Base-by-base conservation (phyloP, 768 basidiomycete species). In the Rossbeevera mucosa region DNA sequence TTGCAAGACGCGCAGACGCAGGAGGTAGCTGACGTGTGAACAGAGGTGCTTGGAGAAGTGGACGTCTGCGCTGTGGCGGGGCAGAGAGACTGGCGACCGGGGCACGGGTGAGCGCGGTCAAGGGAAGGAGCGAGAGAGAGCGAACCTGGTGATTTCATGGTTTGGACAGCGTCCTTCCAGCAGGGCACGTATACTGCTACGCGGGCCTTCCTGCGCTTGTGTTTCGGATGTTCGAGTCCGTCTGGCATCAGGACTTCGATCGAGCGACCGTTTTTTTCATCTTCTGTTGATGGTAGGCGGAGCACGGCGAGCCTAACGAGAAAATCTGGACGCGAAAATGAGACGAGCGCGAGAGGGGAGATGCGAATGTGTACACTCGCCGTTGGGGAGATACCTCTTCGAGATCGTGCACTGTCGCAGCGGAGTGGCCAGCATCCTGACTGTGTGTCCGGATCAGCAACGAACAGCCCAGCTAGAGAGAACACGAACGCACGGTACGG, bases 1-100 rank as follows among this genome's bases (percentile, higher is more conserved):
- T 64, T 91, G 88, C 2, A 92, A 70, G 12, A 90, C 77, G 16
- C 90, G 81, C 13, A 86, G 66, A 42, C 88, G 87, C 9, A 92
- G 72, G 21, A 84, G 73, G 60, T 90, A 83, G 2, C 72, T 72
- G 30, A 88, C 76, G 41, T 91, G 83, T 22, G 76, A 70, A 8
- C 69, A 64, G 16, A 88, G 67, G 29, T 76, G 70, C 13, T 77
- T 64, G 53, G 78, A 77, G 3, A 76, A 49, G 1, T 56, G 24
- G 9, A 73, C 26, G 24, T 71, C 67, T 33, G 60, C 59, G 1
- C 68, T 58, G 14, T 70, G 29, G 31, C 71, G 68, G 2, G 59
- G 63, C 55, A 58, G 43, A 7, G 58, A 59, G 26, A 55, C 62
- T 64, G 42, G 26, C 16, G 24, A 25, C 24, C 14, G 16, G 9